Evolutionary conservation across 2,329 filamentous ascomycete genomes (phyloP).

Genomic region (Tolypocladium ovalisporum): DNA sequence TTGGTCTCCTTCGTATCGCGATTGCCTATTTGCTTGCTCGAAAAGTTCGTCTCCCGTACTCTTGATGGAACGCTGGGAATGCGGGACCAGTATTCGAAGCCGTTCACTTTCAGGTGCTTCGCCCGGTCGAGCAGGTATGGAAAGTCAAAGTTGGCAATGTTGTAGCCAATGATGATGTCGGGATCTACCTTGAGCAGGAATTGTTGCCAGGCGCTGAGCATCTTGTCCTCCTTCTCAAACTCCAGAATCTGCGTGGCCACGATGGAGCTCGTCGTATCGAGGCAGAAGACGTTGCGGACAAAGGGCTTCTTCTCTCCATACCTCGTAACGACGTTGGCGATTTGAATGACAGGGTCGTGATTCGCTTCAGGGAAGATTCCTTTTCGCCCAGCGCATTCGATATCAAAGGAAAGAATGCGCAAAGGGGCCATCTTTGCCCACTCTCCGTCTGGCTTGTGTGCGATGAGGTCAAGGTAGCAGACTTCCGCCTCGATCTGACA

Average conservation of each 20-base stretch:
- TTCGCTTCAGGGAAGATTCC: slow-evolving; percentile 93
- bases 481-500: slow-evolving; percentile 93
- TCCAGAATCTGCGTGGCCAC: slow-evolving; percentile 89
- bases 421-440: slow-evolving; percentile 98
- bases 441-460: slow-evolving; percentile 81
- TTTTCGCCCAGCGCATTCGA: slow-evolving; percentile 95
- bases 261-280: slow-evolving; percentile 85
- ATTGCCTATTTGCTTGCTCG: slow-evolving; percentile 97
- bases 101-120: slow-evolving; percentile 65
- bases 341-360: slow-evolving; percentile 91
- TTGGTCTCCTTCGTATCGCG: slow-evolving; percentile 91
- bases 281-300: slow-evolving; percentile 88
- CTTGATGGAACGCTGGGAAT: slow-evolving; percentile 60
- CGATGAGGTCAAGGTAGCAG: slow-evolving; percentile 71
- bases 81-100: slow-evolving; percentile 83
- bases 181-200: slow-evolving; percentile 87
- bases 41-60: slow-evolving; percentile 74
- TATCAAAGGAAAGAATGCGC: slow-evolving; percentile 91
- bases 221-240: slow-evolving; percentile 69
- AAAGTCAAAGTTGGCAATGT: slow-evolving; percentile 97
- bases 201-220: slow-evolving; percentile 87
- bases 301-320: slow-evolving; percentile 96
- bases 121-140: slow-evolving; percentile 88
- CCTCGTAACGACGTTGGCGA: slow-evolving; percentile 87
- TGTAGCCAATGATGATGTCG: slow-evolving; percentile 97